phyloP scores from a whole-genome alignment of 768 basidiomycete species.

The Agaricus sinodeliciosus region DNA sequence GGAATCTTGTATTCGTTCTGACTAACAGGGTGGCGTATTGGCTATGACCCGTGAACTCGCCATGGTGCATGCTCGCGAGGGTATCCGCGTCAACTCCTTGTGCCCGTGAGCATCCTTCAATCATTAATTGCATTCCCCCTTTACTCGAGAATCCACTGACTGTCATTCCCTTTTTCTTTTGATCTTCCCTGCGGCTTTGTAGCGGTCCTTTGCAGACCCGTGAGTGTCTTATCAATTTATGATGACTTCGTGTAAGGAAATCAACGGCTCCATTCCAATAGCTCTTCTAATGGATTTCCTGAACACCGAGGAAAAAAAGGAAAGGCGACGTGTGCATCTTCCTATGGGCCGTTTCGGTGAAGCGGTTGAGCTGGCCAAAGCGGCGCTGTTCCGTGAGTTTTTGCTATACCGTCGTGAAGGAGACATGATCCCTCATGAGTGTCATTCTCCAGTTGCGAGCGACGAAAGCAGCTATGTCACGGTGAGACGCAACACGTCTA shows the following conservation, averaged over 20 bases:
- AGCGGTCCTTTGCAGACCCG: constrained; percentile 95
- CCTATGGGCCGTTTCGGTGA: constrained; percentile 98
- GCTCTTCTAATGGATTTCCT: constrained; percentile 98
- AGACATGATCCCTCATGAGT: constrained; percentile 17
- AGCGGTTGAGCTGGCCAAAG: constrained; percentile 91
- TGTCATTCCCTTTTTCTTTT: neutral
- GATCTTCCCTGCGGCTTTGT: constrained; percentile 13
- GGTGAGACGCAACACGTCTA: constrained; percentile 35
- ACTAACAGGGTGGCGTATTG: constrained; percentile 80
- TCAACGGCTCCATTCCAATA: constrained; percentile 23
- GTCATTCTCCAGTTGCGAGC: constrained; percentile 58
- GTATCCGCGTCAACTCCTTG: constrained; percentile 91
- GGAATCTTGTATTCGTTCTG: neutral
- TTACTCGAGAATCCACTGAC: neutral
- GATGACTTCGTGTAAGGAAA: neutral
- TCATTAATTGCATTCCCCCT: neutral
- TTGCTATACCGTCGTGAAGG: constrained; percentile 1
- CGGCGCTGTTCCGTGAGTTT: constrained; percentile 80
- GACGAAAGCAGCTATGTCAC: constrained; percentile 97
- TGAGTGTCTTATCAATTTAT: constrained; percentile 29
- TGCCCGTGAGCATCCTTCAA: constrained; percentile 68
- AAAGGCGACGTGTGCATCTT: constrained; percentile 83
- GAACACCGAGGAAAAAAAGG: constrained; percentile 90
- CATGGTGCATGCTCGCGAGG: constrained; percentile 96
- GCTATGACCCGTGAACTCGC: constrained; percentile 98